phyloP scores from a whole-genome alignment of 805 yeast species.

The Wickerhamomyces sydowiorum region DNA sequence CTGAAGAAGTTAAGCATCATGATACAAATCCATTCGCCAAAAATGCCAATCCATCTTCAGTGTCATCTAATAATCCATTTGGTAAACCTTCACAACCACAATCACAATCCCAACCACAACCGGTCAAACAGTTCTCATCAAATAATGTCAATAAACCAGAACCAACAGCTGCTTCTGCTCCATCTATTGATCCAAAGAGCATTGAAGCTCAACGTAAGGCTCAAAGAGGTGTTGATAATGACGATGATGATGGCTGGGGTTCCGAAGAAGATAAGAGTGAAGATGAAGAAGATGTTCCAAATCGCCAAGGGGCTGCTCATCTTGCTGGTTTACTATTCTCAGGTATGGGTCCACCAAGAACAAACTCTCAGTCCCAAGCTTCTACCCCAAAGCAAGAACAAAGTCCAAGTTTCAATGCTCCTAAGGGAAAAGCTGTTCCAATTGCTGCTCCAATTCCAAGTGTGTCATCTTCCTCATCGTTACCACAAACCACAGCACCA shows the following conservation, averaged over 20 bases:
- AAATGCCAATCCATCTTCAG: slow-evolving; percentile 8
- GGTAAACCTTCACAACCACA: slow-evolving; percentile 39
- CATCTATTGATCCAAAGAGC: slow-evolving; percentile 45
- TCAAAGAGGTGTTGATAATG: slow-evolving; percentile 45
- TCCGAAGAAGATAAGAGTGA: slow-evolving; percentile 25
- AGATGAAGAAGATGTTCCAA: slow-evolving; percentile 27
- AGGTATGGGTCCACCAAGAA: slow-evolving; percentile 21
- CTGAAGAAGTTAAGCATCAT: slow-evolving; percentile 11
- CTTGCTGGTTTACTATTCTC: slow-evolving; percentile 22
- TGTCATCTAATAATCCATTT: slow-evolving; percentile 45
- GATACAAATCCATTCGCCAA: slow-evolving; percentile 23
- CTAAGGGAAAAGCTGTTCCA: slow-evolving; percentile 16
- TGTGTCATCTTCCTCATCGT: slow-evolving; percentile 7
- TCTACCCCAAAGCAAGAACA: slow-evolving; percentile 13
- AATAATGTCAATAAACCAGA: neutral
- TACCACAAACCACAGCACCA: slow-evolving; percentile 3
- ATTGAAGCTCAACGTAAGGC: slow-evolving; percentile 69
- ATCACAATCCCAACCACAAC: slow-evolving; percentile 14
- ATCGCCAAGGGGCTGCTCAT: slow-evolving; percentile 25
- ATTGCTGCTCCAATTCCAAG: slow-evolving; percentile 24
- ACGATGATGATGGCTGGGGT: slow-evolving; percentile 29
- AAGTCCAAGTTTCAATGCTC: slow-evolving; percentile 6
- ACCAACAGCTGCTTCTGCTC: slow-evolving; percentile 4
- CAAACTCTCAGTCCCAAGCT: slow-evolving; percentile 16
- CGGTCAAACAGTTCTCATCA: neutral